Evolutionary conservation across 1,139 yeast genomes (phyloP), one percentile per base, ranked within the genome.

Genomic region (Geotrichum carabidarum): DNA sequence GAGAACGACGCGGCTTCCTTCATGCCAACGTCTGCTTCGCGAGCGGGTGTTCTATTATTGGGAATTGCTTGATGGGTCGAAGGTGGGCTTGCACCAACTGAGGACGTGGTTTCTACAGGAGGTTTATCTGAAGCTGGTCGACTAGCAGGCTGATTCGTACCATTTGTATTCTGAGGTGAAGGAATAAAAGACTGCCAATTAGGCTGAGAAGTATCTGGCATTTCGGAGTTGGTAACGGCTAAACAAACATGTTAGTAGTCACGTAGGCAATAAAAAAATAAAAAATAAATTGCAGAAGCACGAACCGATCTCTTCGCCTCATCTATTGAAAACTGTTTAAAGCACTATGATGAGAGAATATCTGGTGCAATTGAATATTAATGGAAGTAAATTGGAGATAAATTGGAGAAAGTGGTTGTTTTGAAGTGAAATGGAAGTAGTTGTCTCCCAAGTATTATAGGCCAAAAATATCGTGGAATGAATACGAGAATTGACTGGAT

Each of bases 141-240:
- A 34, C 6, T 11, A 38, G 42, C 42, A 9, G 42, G 5, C 14
- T 12, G 38, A 35, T 12, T 35, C 14, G 38, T 12, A 4, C n/a
- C 38, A 35, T 14, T 35, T 35, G n/a, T 35, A 12, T 15, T 34
- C 17, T 47, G 46, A 18, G 56, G 42, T 8, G 50, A 27, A 18
- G 50, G 35, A 8, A 47, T 18, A 18, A 48, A 48, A 1, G 55
- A 54, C 30, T 54, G 54, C 55, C 57, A 54, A 48, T 54, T 54
- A 6, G 57, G 38, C 9, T 44, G 47, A 15, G 47, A 44, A 14
- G 47, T n/a, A 17, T 44, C 47, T 2, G 47, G 47, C 47, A 44
- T 44, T 43, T 8, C 35, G 11, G 34, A 14, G 22, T 15, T 11
- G 17, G 8, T 18, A 43, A 30, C 9, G 36, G 36, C 18, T 14